Base-by-base conservation (phyloP, 352 stramenopile species). In the Peronosclerospora sorghi region DNA sequence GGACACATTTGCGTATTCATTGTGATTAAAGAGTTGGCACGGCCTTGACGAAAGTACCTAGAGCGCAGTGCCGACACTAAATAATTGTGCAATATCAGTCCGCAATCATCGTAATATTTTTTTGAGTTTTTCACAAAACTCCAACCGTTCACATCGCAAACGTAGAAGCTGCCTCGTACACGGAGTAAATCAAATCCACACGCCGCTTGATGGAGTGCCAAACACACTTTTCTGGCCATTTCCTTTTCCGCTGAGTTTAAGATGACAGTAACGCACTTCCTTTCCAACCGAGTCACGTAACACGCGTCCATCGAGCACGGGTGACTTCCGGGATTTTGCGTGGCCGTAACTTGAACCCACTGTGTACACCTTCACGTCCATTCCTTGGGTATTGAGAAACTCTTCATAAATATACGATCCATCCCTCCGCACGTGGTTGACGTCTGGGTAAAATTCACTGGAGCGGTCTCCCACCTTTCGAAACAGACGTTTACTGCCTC, bases 141-240 rank as follows among this genome's bases (percentile, higher is more conserved):
- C 88, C 94, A 99, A 15, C 97, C 97, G 65, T 99, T 99, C 15
- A 99, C 97, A 69, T 99, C 97, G 73, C 96, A 99, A 7, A 99
- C 95, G 62, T 97, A 99, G 18, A 89, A 95, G 27, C 54, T 94
- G 49, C 69, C 87, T 20, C 72, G 82, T 72, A 90, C 78, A 24
- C 96, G 79, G 23, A 99, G 71, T 35, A 99, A 67, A 65, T 99
- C 97, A 59, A 99, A 99, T 10, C 97, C 97, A 66, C 96, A 99
- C 10, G 99, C 95, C 13, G 94, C 97, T 62, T 99, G 96, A 48
- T 97, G 92, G 67, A 99, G 99, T 0, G 94, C 90, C 8, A 97
- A 60, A 19, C 78, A 90, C 18, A 94, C 72, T 53, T 91, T 95
- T 37, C 94, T 73, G 8, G 95, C 96, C 55, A 99, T 98, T 51